Base-by-base conservation (phyloP, 345 rosid species). In the Citrus trifoliata region DNA sequence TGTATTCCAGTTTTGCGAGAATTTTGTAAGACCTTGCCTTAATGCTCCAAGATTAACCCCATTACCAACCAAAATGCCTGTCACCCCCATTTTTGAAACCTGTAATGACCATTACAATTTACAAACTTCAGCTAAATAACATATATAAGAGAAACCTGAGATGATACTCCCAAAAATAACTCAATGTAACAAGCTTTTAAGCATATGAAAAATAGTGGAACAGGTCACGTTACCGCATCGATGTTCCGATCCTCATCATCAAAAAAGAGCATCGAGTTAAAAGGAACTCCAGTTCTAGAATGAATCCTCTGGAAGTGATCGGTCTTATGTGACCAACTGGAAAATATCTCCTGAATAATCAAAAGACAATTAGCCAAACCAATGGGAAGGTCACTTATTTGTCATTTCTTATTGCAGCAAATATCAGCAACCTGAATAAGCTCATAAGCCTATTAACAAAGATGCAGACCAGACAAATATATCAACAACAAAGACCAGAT, bases 251-350 rank as follows among this genome's bases (percentile, higher is more conserved):
- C 86, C 77, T 90, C 93, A 48, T 94, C 98, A 66, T 91, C 98
- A 30, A 90, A 94, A 83, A 94, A 94, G 68, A 94, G 94, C 96
- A 91, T 89, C 0, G 82, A 86, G 71, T 75, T 88, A 71, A 86
- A 91, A 14, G 95, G 97, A 81, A 90, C 89, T 24, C 88, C 85
- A 30, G 97, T 92, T 71, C 85, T 91, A 22, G 88, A 80, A 79
- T 89, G 92, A 63, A 94, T 90, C 84, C 86, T 91, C 85, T 90
- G 95, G 81, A 94, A 92, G 83, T 92, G 97, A 65, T 94, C 94
- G 0, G 95, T 92, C 83, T 94, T 91, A 81, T 90, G 93, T 2
- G 81, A 86, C 91, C 92, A 86, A 74, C 97, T 94, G 48, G 97
- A 85, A 62, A 82, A 92, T 12, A 94, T 91, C 80, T 92, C 97